Conservation (phyloP, 495 filamentous ascomycete species). For the Tricharina praecox region DNA sequence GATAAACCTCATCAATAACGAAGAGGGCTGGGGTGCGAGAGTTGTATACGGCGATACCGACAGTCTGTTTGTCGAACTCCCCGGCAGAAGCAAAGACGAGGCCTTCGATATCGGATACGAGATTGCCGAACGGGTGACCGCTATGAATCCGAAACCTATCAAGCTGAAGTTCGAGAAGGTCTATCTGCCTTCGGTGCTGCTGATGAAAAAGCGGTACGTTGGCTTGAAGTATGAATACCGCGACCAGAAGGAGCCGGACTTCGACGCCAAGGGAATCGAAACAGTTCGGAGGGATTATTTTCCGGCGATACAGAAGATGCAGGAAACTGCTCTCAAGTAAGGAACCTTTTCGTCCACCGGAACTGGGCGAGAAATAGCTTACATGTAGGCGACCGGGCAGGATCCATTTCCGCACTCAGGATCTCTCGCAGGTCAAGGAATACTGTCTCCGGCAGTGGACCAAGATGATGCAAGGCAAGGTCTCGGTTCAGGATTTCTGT, state of each 20-base stretch:
- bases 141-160: slow-evolving; percentile 77
- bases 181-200: slow-evolving; percentile 80
- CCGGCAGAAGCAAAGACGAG: slow-evolving; percentile 67
- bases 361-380: no score
- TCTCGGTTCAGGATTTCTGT: slow-evolving; percentile 90
- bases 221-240: slow-evolving; percentile 88
- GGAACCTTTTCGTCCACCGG: no score
- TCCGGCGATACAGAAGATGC: slow-evolving; percentile 90
- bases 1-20: slow-evolving; percentile 79
- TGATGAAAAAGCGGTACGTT: slow-evolving; percentile 96
- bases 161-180: slow-evolving; percentile 99
- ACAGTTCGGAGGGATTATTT: slow-evolving; percentile 90
- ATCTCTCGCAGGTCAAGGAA: slow-evolving; percentile 73
- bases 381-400: no score
- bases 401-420: slow-evolving; percentile 72
- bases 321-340: slow-evolving; percentile 71
- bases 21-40: slow-evolving; percentile 75
- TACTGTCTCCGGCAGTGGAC: slow-evolving; percentile 84
- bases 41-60: slow-evolving; percentile 98
- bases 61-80: slow-evolving; percentile 83
- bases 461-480: slow-evolving; percentile 78
- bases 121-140: slow-evolving; percentile 75
- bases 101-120: slow-evolving; percentile 87
- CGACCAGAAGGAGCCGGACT: slow-evolving; percentile 64
- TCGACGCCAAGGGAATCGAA: slow-evolving; percentile 96